These are phyloP conservation scores for Clarireedia paspali DNA, from an alignment of 2,329 filamentous ascomycete genomes.

Conservation along the genomic window DNA sequence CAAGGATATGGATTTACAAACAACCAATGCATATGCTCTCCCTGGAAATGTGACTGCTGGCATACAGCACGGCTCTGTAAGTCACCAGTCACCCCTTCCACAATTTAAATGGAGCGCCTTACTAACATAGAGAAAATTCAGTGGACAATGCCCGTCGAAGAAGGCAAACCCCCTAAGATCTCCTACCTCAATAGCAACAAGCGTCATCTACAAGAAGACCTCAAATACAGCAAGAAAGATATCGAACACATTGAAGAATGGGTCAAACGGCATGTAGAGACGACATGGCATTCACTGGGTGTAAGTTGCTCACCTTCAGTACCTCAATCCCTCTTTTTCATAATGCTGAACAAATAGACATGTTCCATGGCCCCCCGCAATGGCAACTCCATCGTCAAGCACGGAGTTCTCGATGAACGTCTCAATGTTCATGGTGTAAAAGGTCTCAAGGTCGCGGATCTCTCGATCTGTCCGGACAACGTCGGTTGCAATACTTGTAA, in stretches of 20 bases:
- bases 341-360: conserved; percentile 30
- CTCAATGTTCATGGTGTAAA: conserved; percentile 34
- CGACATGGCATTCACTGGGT: conserved; percentile 31
- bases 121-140: neutral
- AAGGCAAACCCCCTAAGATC: conserved; percentile 38
- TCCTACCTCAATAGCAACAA: conserved; percentile 56
- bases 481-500: conserved; percentile 38
- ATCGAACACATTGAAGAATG: conserved; percentile 39
- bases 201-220: conserved; percentile 50
- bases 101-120: neutral
- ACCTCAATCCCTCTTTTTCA: neutral
- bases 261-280: conserved; percentile 52
- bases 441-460: conserved; percentile 37
- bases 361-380: conserved; percentile 34
- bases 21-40: conserved; percentile 68
- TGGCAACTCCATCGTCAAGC: conserved; percentile 65
- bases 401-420: conserved; percentile 34
- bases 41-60: conserved; percentile 37
- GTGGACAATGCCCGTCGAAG: conserved; percentile 56
- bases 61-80: conserved; percentile 38
- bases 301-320: conserved; percentile 28
- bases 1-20: conserved; percentile 65
- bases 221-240: conserved; percentile 58
- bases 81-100: neutral
- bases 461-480: conserved; percentile 30